A percentile compares a stretch with the other conserved stretches of the same genome.
Conservation (phyloP, 2,329 filamentous ascomycete species). For the Rugonectria rugulosa region DNA sequence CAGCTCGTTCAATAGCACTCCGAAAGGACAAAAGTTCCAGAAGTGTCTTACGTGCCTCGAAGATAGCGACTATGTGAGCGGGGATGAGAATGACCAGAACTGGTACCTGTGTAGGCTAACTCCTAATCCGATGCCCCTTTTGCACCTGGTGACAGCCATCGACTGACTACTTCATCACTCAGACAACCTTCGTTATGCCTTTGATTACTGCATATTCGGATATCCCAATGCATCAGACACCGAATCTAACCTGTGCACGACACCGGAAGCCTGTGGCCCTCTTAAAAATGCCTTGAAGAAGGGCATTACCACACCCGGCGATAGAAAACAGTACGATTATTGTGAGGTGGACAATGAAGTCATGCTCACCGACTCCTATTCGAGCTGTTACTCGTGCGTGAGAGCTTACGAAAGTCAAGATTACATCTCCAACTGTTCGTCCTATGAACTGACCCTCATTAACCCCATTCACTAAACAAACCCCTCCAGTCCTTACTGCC, state of each 20-base stretch:
- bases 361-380: constrained; percentile 43
- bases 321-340: constrained; percentile 53
- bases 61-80: constrained; percentile 56
- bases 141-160: too few relatives aligned
- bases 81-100: constrained; percentile 58
- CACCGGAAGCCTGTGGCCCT: constrained; percentile 57
- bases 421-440: constrained; percentile 60
- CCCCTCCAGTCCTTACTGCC: constrained; percentile 60
- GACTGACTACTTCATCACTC: constrained; percentile 15
- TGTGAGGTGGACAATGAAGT: constrained; percentile 52
- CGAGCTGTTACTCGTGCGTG: constrained; percentile 56
- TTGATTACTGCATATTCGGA: constrained; percentile 61
- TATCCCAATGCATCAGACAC: constrained; percentile 57
- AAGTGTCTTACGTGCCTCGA: constrained; percentile 62
- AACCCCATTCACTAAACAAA: neutral
- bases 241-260: constrained; percentile 58
- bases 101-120: constrained; percentile 64
- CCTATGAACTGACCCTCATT: constrained; percentile 1
- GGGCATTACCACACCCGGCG: constrained; percentile 47
- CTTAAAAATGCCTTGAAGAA: constrained; percentile 51
- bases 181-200: constrained; percentile 63
- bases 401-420: constrained; percentile 49
- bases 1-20: constrained; percentile 47
- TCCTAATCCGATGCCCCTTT: constrained; percentile 1
- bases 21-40: constrained; percentile 55